Evolutionary conservation across 257 asterid genomes (phyloP).

Genomic region (Anisodus acutangulus): DNA sequence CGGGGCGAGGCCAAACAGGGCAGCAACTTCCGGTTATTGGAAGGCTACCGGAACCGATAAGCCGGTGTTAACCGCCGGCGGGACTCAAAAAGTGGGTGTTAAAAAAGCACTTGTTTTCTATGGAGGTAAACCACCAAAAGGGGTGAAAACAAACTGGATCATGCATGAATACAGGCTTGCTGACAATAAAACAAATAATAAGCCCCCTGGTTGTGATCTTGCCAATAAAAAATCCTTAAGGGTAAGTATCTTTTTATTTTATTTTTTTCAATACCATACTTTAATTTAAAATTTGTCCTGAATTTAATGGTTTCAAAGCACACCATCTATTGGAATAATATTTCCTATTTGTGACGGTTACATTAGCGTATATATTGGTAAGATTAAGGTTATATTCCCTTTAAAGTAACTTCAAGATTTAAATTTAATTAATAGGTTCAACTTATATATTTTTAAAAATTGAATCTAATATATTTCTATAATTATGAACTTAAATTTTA

Average conservation of each 20-base stretch:
- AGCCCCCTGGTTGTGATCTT: conserved; percentile 49
- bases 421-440: too few species aligned
- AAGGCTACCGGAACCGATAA: conserved; percentile 66
- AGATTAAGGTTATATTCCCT: not conserved
- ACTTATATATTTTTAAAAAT: not conserved
- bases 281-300: not conserved
- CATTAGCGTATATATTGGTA: not conserved
- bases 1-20: conserved; percentile 58
- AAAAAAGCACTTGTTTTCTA: conserved; percentile 59
- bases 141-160: conserved; percentile 55
- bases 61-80: conserved; percentile 57
- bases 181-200: conserved; percentile 43
- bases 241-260: conserved; percentile 38
- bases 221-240: conserved; percentile 71
- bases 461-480: not conserved
- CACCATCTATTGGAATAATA: not conserved
- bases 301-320: not conserved
- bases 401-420: too few species aligned
- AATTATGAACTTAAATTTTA: too few species aligned
- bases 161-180: conserved; percentile 57
- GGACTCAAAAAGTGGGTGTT: conserved; percentile 58
- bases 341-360: not conserved
- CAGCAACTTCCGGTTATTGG: conserved; percentile 65
- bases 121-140: conserved; percentile 61
- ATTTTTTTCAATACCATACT: not conserved